These are phyloP conservation scores for Geranium brycei DNA, from an alignment of 345 rosid species.

Conservation along the genomic window DNA sequence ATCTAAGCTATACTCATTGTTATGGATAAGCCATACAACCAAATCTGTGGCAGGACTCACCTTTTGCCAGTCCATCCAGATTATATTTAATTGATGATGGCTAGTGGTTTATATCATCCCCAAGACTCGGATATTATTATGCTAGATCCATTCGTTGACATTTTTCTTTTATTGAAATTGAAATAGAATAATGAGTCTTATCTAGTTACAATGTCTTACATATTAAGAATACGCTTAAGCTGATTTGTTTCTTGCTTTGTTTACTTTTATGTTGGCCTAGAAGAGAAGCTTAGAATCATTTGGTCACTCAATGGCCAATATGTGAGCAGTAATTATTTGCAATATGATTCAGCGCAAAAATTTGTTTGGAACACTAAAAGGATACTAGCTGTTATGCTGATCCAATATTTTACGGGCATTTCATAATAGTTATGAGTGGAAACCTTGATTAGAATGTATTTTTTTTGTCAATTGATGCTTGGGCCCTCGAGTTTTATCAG, in stretches of 20 bases:
- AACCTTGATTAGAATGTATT: neutral
- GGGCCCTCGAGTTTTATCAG: slow-evolving; percentile 10
- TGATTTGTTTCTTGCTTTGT: neutral
- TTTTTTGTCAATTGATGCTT: slow-evolving; percentile 2
- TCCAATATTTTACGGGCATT: neutral
- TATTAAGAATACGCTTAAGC: neutral
- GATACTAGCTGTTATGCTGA: neutral
- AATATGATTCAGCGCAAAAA: neutral
- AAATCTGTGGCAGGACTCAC: neutral
- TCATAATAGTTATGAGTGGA: neutral
- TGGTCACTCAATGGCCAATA: neutral
- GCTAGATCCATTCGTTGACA: neutral
- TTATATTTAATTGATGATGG: neutral
- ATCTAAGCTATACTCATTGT: neutral
- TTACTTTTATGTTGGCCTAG: neutral
- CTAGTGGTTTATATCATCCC: neutral
- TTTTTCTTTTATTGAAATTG: neutral
- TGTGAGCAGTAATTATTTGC: neutral
- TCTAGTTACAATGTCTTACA: neutral
- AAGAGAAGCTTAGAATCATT: neutral
- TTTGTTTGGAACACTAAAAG: neutral
- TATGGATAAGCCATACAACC: neutral
- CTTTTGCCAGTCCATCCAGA: neutral
- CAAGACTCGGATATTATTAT: neutral
- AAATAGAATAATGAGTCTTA: neutral